phyloP scores from a whole-genome alignment of 768 basidiomycete species.

The Baorangia bicolor region DNA sequence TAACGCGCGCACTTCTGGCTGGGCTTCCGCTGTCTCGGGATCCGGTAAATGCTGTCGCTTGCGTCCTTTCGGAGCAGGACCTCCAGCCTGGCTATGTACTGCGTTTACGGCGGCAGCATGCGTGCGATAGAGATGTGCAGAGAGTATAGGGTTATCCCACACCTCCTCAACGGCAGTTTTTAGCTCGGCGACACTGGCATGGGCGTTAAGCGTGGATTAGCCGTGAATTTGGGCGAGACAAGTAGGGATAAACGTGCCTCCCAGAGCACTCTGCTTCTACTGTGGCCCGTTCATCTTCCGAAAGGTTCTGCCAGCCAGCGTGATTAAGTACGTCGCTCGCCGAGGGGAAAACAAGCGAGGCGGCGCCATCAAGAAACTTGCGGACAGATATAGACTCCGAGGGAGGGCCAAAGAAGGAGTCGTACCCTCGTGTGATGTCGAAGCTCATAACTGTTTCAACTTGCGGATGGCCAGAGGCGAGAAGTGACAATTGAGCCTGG shows the following conservation, averaged over 20 bases:
- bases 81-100: conserved; percentile 36
- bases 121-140: conserved; percentile 51
- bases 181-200: conserved; percentile 54
- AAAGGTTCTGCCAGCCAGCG: conserved; percentile 23
- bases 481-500: neutral
- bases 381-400: conserved; percentile 53
- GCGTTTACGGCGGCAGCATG: conserved; percentile 49
- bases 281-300: conserved; percentile 27
- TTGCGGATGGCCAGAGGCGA: neutral
- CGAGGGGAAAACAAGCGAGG: conserved; percentile 11
- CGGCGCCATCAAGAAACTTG: conserved; percentile 42
- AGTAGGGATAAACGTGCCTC: conserved; percentile 32
- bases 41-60: conserved; percentile 37
- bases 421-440: conserved; percentile 34
- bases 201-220: neutral
- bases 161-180: conserved; percentile 41
- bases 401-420: conserved; percentile 63
- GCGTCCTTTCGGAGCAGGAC: conserved; percentile 24
- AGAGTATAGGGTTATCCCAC: conserved; percentile 56
- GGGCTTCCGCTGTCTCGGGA: conserved; percentile 28
- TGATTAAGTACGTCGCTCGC: conserved; percentile 11
- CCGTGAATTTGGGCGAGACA: neutral
- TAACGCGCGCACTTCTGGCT: conserved; percentile 46
- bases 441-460: conserved; percentile 12
- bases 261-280: conserved; percentile 41